phyloP scores from a whole-genome alignment of 2,329 filamentous ascomycete genomes.

The Colletotrichum kahawae region DNA sequence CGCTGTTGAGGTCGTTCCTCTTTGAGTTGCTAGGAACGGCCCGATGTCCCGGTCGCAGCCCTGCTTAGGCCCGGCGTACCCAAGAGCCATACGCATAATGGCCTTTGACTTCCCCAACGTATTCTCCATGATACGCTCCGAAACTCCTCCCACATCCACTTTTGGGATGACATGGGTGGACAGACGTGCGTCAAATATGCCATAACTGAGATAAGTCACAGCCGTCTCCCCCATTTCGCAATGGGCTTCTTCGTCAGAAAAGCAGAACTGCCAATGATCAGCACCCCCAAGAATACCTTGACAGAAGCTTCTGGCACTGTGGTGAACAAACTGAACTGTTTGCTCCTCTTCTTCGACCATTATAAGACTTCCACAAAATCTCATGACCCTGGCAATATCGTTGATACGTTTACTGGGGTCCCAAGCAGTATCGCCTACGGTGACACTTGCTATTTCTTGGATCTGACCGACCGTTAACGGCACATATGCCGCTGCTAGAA shows the following conservation, averaged over 20 bases:
- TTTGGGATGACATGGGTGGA: no score
- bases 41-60: background rate
- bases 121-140: no score
- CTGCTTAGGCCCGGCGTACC: no score
- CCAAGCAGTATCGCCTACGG: background rate
- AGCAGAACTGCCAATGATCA: background rate
- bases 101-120: no score
- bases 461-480: background rate
- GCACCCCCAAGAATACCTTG: no score
- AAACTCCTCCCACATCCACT: no score
- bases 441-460: background rate
- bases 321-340: background rate
- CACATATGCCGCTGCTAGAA: background rate
- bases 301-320: background rate
- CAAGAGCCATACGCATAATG: no score
- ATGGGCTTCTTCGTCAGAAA: background rate
- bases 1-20: no score
- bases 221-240: background rate
- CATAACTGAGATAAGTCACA: background rate
- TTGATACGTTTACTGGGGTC: background rate
- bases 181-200: no score
- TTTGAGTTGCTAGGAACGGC: background rate
- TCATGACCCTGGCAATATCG: background rate
- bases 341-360: background rate
- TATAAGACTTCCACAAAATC: background rate